These are phyloP conservation scores for Anastatica hierochuntica DNA, from an alignment of 345 rosid species.

Conservation along the genomic window DNA sequence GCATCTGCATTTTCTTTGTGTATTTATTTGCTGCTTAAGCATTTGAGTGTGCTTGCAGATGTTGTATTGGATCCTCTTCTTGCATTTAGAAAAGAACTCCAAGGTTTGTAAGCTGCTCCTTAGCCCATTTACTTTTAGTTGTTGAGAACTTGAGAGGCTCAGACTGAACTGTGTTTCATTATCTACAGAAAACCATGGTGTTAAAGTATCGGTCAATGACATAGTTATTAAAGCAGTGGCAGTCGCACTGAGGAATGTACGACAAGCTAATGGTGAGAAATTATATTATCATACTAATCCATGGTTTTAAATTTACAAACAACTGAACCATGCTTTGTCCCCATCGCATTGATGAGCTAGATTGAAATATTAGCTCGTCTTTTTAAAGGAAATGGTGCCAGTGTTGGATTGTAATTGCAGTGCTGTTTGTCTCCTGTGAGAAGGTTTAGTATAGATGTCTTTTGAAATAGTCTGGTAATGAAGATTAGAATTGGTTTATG, in stretches of 20 bases:
- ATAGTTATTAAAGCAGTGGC: conserved; percentile 92
- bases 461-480: too few species aligned
- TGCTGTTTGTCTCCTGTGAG: too few species aligned
- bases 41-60: conserved; percentile 41
- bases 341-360: too few species aligned
- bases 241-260: conserved; percentile 68
- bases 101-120: conserved; percentile 40
- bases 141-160: conserved; percentile 16
- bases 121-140: neutral
- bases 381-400: too few species aligned
- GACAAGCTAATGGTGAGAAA: conserved; percentile 83
- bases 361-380: too few species aligned
- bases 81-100: conserved; percentile 81
- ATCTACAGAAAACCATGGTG: conserved; percentile 69
- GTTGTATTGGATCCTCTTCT: conserved; percentile 93
- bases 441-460: too few species aligned
- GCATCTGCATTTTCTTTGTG: conserved; percentile 2
- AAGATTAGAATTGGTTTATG: neutral
- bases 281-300: neutral
- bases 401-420: too few species aligned
- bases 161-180: conserved; percentile 14
- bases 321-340: neutral
- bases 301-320: neutral
- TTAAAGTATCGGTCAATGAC: conserved; percentile 94
- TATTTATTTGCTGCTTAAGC: conserved; percentile 15